Conservation (phyloP, 257 asterid genomes). For the Linaria vulgaris region DNA sequence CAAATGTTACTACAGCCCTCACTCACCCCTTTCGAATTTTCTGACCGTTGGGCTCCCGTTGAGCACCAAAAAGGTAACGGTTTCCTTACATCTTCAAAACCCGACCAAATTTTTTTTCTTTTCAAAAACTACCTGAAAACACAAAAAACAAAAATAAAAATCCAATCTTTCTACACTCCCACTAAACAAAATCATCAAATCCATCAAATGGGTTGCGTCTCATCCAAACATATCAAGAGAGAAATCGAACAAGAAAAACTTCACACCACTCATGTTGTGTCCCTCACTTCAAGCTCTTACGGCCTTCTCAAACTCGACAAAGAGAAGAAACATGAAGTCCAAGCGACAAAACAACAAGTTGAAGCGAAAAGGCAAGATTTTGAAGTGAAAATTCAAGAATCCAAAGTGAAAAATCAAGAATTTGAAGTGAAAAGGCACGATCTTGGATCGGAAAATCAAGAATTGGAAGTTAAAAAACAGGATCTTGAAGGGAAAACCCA, state of each 20-base stretch:
- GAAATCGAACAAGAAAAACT: conserved; percentile 42
- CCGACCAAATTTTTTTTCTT: conserved; percentile 24
- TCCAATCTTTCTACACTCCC: neutral
- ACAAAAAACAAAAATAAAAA: neutral
- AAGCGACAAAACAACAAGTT: neutral
- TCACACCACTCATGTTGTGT: conserved; percentile 59
- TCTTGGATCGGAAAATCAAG: conserved; percentile 6
- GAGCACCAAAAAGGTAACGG: neutral
- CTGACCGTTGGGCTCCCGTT: conserved; percentile 66
- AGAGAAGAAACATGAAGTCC: conserved; percentile 16
- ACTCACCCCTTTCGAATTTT: conserved; percentile 38
- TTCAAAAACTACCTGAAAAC: conserved; percentile 18
- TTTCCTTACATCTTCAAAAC: conserved; percentile 32
- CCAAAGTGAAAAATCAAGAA: conserved; percentile 34
- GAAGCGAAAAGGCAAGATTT: neutral
- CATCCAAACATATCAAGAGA: conserved; percentile 53
- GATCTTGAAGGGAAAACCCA: neutral
- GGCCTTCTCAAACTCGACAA: conserved; percentile 75
- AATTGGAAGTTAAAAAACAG: neutral
- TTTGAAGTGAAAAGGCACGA: neutral
- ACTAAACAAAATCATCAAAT: neutral
- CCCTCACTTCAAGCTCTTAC: conserved; percentile 84
- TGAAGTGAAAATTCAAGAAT: conserved; percentile 19
- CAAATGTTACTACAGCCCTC: no score
- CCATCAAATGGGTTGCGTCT: conserved; percentile 86